A percentile compares a stretch with the other conserved stretches of the same genome.
These are phyloP conservation scores for Panaeolus cyanescens DNA, from an alignment of 768 basidiomycete species.

Conservation along the genomic window DNA sequence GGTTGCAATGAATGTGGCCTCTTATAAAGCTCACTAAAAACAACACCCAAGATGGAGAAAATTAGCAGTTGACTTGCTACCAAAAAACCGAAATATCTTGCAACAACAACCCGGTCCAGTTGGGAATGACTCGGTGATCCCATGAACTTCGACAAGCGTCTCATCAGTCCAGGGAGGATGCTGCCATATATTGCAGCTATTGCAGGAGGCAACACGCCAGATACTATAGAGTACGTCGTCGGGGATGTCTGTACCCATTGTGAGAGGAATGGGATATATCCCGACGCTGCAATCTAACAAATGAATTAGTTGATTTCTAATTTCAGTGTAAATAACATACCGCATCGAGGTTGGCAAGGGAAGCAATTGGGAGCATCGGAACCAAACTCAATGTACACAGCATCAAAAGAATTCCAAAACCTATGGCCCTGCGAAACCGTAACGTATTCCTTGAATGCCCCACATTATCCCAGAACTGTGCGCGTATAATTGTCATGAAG, in stretches of 20 bases:
- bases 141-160: conserved; percentile 65
- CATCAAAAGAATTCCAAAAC: conserved; percentile 63
- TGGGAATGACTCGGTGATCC: conserved; percentile 56
- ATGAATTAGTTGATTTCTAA: not conserved
- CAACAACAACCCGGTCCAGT: conserved; percentile 77
- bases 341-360: conserved; percentile 78
- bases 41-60: conserved; percentile 80
- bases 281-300: conserved; percentile 42
- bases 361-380: conserved; percentile 78
- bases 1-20: not conserved
- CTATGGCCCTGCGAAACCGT: conserved; percentile 54
- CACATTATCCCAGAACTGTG: conserved; percentile 78
- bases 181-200: conserved; percentile 76
- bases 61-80: conserved; percentile 83
- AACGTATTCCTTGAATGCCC: conserved; percentile 53
- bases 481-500: not conserved
- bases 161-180: conserved; percentile 78
- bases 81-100: conserved; percentile 84
- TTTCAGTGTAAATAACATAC: conserved; percentile 33
- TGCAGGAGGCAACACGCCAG: conserved; percentile 81
- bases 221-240: conserved; percentile 68
- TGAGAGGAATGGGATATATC: conserved; percentile 64
- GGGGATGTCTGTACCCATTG: conserved; percentile 61
- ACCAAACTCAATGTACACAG: conserved; percentile 83
- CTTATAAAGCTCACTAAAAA: conserved; percentile 57